These are phyloP conservation scores for Trypanosoma scelopori DNA, from an alignment of 208 protist species.

Conservation along the genomic window DNA sequence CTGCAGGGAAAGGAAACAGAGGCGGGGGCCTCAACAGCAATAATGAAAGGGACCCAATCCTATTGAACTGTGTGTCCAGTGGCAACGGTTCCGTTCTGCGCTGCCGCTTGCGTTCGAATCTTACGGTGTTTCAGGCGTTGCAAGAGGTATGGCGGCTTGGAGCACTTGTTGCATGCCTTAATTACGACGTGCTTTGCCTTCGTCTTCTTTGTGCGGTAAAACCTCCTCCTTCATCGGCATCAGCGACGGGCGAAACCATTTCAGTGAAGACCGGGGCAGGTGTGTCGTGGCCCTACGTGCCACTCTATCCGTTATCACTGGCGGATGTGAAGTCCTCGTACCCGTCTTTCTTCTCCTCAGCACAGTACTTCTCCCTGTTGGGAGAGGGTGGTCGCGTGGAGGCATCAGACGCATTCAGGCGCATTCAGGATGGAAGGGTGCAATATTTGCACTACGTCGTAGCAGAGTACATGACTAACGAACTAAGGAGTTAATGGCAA, in stretches of 20 bases:
- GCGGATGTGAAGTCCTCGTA: conserved; percentile 6
- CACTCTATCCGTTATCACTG: conserved; percentile 8
- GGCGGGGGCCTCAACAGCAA: not conserved
- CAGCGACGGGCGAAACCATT: not conserved
- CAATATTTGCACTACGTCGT: conserved; percentile 24
- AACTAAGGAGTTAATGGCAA: not conserved
- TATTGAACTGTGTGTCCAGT: not conserved
- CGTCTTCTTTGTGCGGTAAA: conserved; percentile 23
- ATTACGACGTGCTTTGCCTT: conserved; percentile 20
- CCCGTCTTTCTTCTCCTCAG: conserved; percentile 21
- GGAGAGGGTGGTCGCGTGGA: conserved; percentile 11
- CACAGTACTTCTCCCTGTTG: conserved; percentile 30
- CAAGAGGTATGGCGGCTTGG: conserved; percentile 19
- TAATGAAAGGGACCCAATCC: not conserved
- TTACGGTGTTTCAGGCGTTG: conserved; percentile 30
- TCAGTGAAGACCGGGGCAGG: not conserved
- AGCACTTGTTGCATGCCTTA: conserved; percentile 11
- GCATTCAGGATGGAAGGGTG: conserved; percentile 14
- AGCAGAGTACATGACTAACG: conserved; percentile 23
- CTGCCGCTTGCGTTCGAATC: conserved; percentile 8
- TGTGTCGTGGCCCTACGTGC: not conserved
- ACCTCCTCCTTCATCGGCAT: not conserved
- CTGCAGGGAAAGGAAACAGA: not conserved
- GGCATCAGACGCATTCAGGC: conserved; percentile 17
- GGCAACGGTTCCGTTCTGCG: conserved; percentile 8